phyloP scores from a whole-genome alignment of 176 grass and related monocot genomes.

The Guadua angustifolia region DNA sequence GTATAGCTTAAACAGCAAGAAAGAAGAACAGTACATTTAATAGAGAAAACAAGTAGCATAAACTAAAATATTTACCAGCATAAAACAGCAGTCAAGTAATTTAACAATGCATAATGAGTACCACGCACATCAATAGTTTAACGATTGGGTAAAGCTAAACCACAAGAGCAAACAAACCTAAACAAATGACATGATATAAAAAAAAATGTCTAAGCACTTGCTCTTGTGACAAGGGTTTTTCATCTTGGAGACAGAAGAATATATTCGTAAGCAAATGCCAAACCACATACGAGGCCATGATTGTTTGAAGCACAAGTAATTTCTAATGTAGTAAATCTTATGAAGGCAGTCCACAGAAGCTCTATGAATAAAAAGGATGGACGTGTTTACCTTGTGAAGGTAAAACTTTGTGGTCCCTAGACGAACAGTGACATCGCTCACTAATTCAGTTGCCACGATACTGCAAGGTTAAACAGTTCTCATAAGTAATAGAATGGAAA shows the following conservation, averaged over 20 bases:
- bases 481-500: constrained; percentile 26
- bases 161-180: neutral
- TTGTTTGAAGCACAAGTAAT: constrained; percentile 1
- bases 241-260: neutral
- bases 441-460: constrained; percentile 68
- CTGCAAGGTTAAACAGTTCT: constrained; percentile 62
- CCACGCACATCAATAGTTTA: neutral
- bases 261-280: constrained; percentile 26
- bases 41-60: neutral
- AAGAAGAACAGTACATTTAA: constrained; percentile 12
- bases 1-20: neutral
- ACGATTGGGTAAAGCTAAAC: neutral
- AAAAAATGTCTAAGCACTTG: neutral
- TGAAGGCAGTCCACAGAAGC: neutral
- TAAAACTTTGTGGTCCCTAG: constrained; percentile 79
- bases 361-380: constrained; percentile 16
- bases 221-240: neutral
- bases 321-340: neutral
- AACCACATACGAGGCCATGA: neutral
- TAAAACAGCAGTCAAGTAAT: constrained; percentile 1
- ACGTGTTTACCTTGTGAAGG: constrained; percentile 86
- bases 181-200: neutral
- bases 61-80: neutral
- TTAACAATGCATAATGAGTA: neutral
- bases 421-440: constrained; percentile 72